phyloP scores from a whole-genome alignment of 2,329 filamentous ascomycete species.

The Xylariales sp. region DNA sequence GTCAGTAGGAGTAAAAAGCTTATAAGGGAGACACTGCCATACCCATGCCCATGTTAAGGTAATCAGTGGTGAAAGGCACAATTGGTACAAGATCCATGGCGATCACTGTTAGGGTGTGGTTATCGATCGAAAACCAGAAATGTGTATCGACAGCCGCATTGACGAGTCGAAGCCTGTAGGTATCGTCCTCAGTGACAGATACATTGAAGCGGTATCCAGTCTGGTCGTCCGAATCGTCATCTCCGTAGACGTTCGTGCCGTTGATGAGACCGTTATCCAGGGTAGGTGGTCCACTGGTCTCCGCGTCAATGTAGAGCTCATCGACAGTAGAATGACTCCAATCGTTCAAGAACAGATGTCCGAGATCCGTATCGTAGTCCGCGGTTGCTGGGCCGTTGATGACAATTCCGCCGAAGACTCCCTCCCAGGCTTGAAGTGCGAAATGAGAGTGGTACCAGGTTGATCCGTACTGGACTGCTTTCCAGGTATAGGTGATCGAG shows the following conservation, averaged over 20 bases:
- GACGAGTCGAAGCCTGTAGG: constrained; percentile 41
- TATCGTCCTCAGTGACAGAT: constrained; percentile 35
- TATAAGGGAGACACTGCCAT: background rate
- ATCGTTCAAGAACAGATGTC: constrained; percentile 54
- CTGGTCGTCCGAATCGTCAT: constrained; percentile 17
- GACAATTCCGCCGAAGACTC: constrained; percentile 55
- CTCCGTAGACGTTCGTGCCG: constrained; percentile 23
- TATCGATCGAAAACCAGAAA: constrained; percentile 43
- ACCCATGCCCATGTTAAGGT: constrained; percentile 37
- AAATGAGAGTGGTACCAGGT: constrained; percentile 61
- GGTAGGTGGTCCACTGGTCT: constrained; percentile 27
- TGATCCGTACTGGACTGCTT: constrained; percentile 48
- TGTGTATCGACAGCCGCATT: constrained; percentile 35
- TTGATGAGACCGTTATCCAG: constrained; percentile 39
- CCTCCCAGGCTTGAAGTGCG: constrained; percentile 43
- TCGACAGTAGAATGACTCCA: constrained; percentile 48
- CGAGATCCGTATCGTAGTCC: constrained; percentile 61
- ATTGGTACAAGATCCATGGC: constrained; percentile 51
- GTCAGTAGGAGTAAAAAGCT: background rate
- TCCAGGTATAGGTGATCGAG: constrained; percentile 52
- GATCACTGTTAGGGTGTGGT: constrained; percentile 51
- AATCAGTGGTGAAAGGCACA: constrained; percentile 43
- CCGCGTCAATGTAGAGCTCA: constrained; percentile 26
- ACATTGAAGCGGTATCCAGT: constrained; percentile 31
- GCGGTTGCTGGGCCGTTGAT: constrained; percentile 56